Evolutionary conservation across 2,329 filamentous ascomycete genomes (phyloP), one percentile per base, ranked within the genome.

Genomic region (Myriosclerotinia scirpicola): DNA sequence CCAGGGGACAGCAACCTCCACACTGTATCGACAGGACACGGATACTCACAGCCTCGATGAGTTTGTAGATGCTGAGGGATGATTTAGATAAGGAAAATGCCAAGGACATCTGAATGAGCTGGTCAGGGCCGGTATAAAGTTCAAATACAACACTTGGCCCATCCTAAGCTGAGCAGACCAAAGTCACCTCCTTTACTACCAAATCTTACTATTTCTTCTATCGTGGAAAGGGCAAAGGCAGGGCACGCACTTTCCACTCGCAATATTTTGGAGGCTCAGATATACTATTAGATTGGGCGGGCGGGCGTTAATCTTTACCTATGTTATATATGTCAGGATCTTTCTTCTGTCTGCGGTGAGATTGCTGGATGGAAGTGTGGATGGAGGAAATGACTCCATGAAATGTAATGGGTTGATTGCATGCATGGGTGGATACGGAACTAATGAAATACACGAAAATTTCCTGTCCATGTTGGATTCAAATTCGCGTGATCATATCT

Each of bases 61-160:
- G 61, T 77, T 76, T 64, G 70, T 76, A n/a, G 75, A 76, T 70
- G 75, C 75, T 12, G 65, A 75, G 46, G 70, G 69, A 60, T 75
- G 67, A 69, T 64, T 26, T 15, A 14, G 22, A 44, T 46, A n/a
- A 38, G 58, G 22, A 61, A 11, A 17, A 22, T 26, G 44, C n/a
- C 5, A n/a, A 12, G 34, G n/a, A 14, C n/a, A 2, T 50, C 34
- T 14, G 58, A 50, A 50, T 38, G 30, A 50, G 44, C n/a, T 40
- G 34, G n/a, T 7, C 42, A 26, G 15, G 30, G 34, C 17, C 17
- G 22, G 36, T 38, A 15, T 14, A 36, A 48, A 46, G 42, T 36
- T 60, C 17, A 11, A 46, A 36, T 60, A 20, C 9, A 48, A 50
- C 38, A 26, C 44, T 50, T 17, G 8, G 20, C 9, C 14, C 30